Evolutionary conservation across 768 basidiomycete genomes (phyloP).

Genomic region (Mycena rebaudengoi): DNA sequence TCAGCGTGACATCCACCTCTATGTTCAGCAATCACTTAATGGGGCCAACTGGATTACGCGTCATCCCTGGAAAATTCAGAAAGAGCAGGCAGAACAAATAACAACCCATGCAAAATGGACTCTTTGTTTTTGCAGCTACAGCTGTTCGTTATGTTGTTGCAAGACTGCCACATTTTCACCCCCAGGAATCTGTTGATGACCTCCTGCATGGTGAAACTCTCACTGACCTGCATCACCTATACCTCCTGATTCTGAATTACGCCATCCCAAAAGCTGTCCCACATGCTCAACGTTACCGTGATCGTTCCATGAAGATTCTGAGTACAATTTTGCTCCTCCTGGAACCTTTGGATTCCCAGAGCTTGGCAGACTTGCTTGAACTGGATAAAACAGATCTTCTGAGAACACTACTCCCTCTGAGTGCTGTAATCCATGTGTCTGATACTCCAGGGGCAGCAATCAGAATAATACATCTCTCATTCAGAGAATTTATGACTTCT

Average conservation of each 20-base stretch:
- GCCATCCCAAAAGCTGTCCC: neutral
- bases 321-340: neutral
- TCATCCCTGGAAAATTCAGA: neutral
- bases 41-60: neutral
- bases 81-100: neutral
- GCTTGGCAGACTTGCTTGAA: neutral
- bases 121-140: neutral
- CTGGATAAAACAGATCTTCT: neutral
- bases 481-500: neutral
- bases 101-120: neutral
- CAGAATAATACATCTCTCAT: neutral
- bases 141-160: neutral
- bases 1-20: neutral
- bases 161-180: neutral
- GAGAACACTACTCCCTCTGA: neutral
- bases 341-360: conserved; percentile 2
- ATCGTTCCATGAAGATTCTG: neutral
- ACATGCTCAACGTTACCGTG: neutral
- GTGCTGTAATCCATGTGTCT: neutral
- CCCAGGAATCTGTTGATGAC: neutral
- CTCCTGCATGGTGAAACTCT: neutral
- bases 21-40: neutral
- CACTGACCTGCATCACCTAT: neutral
- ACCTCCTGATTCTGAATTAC: neutral
- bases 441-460: neutral